A percentile compares a stretch with the other conserved stretches of the same genome.
These are phyloP conservation scores for Populus simonii DNA, from an alignment of 345 rosid genomes.

Conservation along the genomic window DNA sequence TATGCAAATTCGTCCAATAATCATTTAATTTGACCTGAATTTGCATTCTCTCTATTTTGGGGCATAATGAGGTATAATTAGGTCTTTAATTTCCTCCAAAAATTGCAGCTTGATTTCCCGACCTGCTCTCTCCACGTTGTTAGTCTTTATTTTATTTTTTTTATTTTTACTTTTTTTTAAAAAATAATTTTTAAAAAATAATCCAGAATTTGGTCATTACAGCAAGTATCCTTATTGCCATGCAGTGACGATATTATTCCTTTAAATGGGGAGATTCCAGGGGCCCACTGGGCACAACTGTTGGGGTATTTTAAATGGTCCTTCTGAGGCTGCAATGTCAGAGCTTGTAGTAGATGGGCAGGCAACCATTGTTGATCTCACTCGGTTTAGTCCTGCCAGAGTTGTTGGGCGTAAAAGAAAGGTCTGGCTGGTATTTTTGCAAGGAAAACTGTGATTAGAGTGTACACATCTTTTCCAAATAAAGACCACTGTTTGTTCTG, in stretches of 20 bases:
- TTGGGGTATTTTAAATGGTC: conserved; percentile 91
- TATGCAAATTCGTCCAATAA: too few species aligned
- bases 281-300: conserved; percentile 77
- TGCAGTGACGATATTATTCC: conserved; percentile 67
- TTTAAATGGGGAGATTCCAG: conserved; percentile 72
- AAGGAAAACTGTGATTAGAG: neutral
- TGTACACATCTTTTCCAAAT: neutral
- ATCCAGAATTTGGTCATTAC: too few species aligned
- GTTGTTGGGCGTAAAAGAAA: conserved; percentile 34
- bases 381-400: conserved; percentile 69
- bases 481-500: too few species aligned
- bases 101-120: too few species aligned
- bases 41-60: too few species aligned
- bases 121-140: too few species aligned
- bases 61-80: too few species aligned
- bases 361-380: conserved; percentile 59
- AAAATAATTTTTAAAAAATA: too few species aligned
- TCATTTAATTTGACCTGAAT: too few species aligned
- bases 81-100: too few species aligned
- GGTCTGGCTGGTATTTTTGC: neutral
- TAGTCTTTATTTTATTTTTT: too few species aligned
- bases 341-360: conserved; percentile 66
- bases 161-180: too few species aligned
- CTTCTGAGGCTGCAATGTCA: conserved; percentile 81
- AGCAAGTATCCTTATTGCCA: conserved; percentile 65